A percentile compares a stretch with the other conserved stretches of the same genome.
Evolutionary conservation across 2,329 filamentous ascomycete species (phyloP).

Genomic region (Aspergillus phoenicis): DNA sequence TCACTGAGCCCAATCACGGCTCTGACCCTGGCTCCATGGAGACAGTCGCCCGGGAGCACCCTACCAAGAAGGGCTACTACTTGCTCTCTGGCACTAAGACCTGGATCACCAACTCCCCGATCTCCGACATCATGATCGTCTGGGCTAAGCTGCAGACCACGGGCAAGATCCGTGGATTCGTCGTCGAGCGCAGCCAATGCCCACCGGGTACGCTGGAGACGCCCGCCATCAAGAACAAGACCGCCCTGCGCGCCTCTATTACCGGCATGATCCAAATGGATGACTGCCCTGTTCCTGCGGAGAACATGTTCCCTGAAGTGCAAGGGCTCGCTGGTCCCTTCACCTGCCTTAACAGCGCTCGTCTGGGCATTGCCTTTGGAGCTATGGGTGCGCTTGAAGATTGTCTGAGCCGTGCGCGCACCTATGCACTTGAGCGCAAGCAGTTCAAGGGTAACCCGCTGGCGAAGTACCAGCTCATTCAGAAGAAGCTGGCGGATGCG

Average conservation of each 20-base stretch:
- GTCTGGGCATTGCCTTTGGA: slow-evolving; percentile 91
- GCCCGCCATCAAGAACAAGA: slow-evolving; percentile 92
- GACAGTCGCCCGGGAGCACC: slow-evolving; percentile 79
- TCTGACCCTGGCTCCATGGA: slow-evolving; percentile 93
- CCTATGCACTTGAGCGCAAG: slow-evolving; percentile 87
- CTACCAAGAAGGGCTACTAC: slow-evolving; percentile 79
- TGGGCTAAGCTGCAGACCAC: slow-evolving; percentile 93
- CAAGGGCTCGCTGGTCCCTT: slow-evolving; percentile 89
- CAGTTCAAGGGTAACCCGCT: slow-evolving; percentile 97
- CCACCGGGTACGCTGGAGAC: slow-evolving; percentile 89
- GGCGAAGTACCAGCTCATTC: slow-evolving; percentile 93
- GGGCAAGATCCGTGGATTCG: slow-evolving; percentile 90
- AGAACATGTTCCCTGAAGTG: slow-evolving; percentile 90
- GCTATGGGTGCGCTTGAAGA: slow-evolving; percentile 94
- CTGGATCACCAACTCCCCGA: slow-evolving; percentile 94
- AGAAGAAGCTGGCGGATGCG: slow-evolving; percentile 96
- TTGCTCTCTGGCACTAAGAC: slow-evolving; percentile 82
- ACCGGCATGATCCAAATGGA: slow-evolving; percentile 99
- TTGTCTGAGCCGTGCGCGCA: slow-evolving; percentile 75
- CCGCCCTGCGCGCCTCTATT: slow-evolving; percentile 85
- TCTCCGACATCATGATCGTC: slow-evolving; percentile 79
- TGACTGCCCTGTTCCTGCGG: slow-evolving; percentile 80
- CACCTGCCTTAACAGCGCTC: slow-evolving; percentile 88
- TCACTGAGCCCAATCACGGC: slow-evolving; percentile 92
- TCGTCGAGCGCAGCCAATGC: slow-evolving; percentile 82